Evolutionary conservation across 2,329 filamentous ascomycete genomes (phyloP), one percentile per base, ranked within the genome.

Genomic region (Karstenula rhodostoma): DNA sequence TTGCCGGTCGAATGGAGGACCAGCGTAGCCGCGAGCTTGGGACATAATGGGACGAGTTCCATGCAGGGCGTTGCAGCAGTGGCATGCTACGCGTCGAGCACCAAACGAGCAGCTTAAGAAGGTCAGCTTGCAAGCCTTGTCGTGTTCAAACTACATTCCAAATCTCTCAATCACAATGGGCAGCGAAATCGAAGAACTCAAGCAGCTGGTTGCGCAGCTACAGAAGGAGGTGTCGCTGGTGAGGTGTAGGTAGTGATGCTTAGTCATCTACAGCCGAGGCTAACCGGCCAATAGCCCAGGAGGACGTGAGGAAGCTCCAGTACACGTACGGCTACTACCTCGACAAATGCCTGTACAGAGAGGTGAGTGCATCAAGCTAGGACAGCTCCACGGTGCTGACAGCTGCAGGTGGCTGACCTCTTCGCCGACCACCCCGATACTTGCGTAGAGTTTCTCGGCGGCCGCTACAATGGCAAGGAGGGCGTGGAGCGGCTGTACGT

Each of bases 281-380:
- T 68, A 52, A 70, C 54, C 23, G 19, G 29, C 1, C 42, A 59
- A 40, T 55, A 84, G 84, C 85, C 59, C 83, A 86, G 69, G 81
- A 83, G 37, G 82, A 86, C 64, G 80, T 86, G 49, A 81, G 83
- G 58, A 86, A 85, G 68, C 79, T 83, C 3, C 84, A 86, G 67
- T 84, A 83, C 77, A 86, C 84, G 61, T 87, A 86, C 71, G 85
- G 84, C 27, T 86, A 87, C 71, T 87, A 86, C 68, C 77, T 87
- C 27, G 85, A 87, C 75, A 87, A 87, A 64, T 87, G 84, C 61
- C 77, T 87, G 1, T 87, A 86, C 73, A 80, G 85, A 63, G 83
- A 86, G 76, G 83, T 82, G 56, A 58, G 52, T 3, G 19, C 19
- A 9, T 5, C 8, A 8, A 3, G 0, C n/a, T n/a, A 5, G 9